phyloP scores from a whole-genome alignment of 1,284 basidiomycete genomes.

The Spongiforma sp. region DNA sequence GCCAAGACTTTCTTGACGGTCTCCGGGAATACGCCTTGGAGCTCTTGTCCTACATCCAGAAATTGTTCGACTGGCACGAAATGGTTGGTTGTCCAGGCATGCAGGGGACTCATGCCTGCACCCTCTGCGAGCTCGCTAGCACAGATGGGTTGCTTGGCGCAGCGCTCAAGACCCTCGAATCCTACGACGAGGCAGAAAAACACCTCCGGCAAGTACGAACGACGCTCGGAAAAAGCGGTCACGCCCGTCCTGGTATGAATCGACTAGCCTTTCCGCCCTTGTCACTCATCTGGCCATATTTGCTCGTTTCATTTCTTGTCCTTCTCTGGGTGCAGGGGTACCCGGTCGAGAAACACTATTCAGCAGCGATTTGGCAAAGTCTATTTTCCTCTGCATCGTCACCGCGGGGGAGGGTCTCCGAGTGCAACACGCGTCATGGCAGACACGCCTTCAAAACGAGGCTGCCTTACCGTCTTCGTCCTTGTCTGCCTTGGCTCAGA shows the following conservation, averaged over 20 bases:
- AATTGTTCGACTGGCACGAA: conserved; percentile 5
- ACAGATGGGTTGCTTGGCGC: conserved; percentile 14
- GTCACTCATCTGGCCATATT: no score
- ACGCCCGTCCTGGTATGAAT: no score
- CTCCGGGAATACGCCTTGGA: conserved; percentile 12
- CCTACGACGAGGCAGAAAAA: conserved; percentile 9
- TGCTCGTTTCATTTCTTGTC: no score
- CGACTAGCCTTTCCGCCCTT: no score
- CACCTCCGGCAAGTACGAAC: no score
- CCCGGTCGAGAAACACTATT: conserved; percentile 9
- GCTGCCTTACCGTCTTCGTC: neutral
- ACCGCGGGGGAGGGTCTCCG: conserved; percentile 18
- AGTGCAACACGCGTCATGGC: conserved; percentile 18
- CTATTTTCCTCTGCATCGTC: conserved; percentile 7
- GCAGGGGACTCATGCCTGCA: conserved; percentile 1
- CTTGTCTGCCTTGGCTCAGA: neutral
- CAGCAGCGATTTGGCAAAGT: conserved; percentile 16
- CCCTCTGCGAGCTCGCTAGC: conserved; percentile 19
- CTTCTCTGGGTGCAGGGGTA: no score
- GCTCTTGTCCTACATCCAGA: conserved; percentile 16
- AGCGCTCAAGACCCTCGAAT: conserved; percentile 7
- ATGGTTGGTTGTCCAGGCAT: conserved; percentile 2
- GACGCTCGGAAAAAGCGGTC: no score
- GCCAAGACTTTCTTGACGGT: conserved; percentile 20
- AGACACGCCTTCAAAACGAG: conserved; percentile 15